Percentiles rank a stretch among this genome's conserved stretches.
phyloP scores from a whole-genome alignment of 1,139 yeast species.

The Meyerozyma athensensis region DNA sequence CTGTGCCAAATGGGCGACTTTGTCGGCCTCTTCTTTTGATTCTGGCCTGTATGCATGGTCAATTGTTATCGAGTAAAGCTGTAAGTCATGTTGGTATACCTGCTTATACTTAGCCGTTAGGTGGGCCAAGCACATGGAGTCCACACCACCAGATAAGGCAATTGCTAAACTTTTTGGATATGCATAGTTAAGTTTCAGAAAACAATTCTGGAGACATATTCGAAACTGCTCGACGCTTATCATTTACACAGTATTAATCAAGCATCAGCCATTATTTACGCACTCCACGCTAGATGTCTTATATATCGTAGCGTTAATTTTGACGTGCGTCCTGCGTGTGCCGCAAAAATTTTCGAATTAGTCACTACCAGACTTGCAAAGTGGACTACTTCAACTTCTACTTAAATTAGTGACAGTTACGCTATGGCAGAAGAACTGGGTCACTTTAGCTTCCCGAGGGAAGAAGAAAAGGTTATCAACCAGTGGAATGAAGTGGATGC shows the following conservation, averaged over 20 bases:
- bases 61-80: conserved; percentile 50
- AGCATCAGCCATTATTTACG: neutral
- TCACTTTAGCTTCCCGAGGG: conserved; percentile 69
- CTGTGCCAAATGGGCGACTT: conserved; percentile 30
- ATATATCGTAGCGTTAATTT: neutral
- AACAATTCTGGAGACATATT: neutral
- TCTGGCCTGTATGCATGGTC: conserved; percentile 51
- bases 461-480: conserved; percentile 75
- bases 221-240: neutral
- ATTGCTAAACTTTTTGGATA: conserved; percentile 14
- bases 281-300: neutral
- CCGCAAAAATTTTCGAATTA: conserved; percentile 1
- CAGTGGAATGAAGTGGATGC: conserved; percentile 92
- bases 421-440: conserved; percentile 30
- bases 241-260: neutral
- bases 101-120: conserved; percentile 31
- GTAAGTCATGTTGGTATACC: conserved; percentile 18
- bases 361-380: conserved; percentile 1
- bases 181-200: neutral
- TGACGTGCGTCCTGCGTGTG: neutral
- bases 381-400: neutral
- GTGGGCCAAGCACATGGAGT: conserved; percentile 64
- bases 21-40: conserved; percentile 45
- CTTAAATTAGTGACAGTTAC: neutral
- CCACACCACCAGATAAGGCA: conserved; percentile 81